These are phyloP conservation scores for Emmonsia crescens DNA, from an alignment of 2,329 filamentous ascomycete species.

Conservation along the genomic window DNA sequence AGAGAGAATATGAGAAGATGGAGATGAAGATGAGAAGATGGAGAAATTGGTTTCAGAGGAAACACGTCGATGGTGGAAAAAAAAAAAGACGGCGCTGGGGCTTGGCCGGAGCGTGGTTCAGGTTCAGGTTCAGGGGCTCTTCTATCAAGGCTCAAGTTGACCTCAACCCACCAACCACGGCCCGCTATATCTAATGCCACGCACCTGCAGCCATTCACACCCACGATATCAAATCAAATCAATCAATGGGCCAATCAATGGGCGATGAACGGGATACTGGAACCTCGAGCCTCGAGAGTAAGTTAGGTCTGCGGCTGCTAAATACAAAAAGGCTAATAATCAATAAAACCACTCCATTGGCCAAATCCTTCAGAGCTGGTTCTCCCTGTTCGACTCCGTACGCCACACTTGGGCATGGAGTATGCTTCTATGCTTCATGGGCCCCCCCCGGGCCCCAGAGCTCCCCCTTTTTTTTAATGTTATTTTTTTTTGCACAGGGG, in stretches of 20 bases:
- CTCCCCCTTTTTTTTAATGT: too few relatives aligned
- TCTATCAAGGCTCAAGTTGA: too few relatives aligned
- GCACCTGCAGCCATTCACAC: not conserved
- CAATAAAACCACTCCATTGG: not conserved
- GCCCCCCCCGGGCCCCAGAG: too few relatives aligned
- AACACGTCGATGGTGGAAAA: slow-evolving; percentile 6
- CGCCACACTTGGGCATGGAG: not conserved
- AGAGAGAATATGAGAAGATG: slow-evolving; percentile 6
- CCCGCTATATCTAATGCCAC: not conserved
- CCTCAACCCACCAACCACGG: not conserved
- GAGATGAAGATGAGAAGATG: not conserved
- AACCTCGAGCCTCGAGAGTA: too few relatives aligned
- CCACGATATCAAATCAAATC: not conserved
- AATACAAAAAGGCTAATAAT: not conserved
- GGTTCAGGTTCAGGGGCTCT: not conserved
- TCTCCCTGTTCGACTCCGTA: not conserved
- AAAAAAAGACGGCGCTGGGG: not conserved
- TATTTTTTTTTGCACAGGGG: not conserved
- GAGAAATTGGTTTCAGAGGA: too few relatives aligned
- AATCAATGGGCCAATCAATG: not conserved
- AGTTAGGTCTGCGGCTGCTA: not conserved
- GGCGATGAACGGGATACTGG: not conserved
- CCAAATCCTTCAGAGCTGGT: not conserved
- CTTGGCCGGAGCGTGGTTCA: not conserved
- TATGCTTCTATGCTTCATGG: not conserved